Evolutionary conservation across 2,329 filamentous ascomycete genomes (phyloP).

Genomic region (Biscogniauxia sp.): DNA sequence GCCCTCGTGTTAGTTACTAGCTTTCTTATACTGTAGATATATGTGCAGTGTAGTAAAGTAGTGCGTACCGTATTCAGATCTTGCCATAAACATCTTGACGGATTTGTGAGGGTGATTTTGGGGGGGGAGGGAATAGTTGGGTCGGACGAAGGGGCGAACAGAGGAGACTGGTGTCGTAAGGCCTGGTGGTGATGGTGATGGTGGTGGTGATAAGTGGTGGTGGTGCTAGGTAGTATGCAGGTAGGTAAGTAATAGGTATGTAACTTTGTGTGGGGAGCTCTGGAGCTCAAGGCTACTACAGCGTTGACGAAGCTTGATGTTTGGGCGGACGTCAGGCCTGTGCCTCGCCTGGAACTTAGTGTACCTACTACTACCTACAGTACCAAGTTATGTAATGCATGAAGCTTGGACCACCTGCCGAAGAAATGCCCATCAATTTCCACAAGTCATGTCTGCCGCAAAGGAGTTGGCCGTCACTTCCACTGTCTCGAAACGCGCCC

Average conservation of each 20-base stretch:
- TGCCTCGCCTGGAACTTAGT: background rate
- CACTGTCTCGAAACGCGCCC: background rate
- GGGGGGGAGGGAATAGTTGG: background rate
- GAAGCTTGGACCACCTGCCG: conserved; percentile 1
- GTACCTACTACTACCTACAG: background rate
- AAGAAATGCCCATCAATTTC: background rate
- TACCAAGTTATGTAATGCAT: conserved; percentile 2
- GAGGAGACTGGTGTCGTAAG: conserved; percentile 3
- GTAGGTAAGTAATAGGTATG: background rate
- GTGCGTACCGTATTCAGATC: conserved; percentile 95
- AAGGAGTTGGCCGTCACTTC: too few species aligned
- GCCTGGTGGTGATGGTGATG: conserved; percentile 8
- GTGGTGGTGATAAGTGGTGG: conserved; percentile 6
- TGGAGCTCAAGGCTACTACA: conserved; percentile 35
- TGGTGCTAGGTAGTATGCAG: conserved; percentile 4
- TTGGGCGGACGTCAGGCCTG: conserved; percentile 1
- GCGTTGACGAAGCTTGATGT: conserved; percentile 33
- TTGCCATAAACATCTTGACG: conserved; percentile 96
- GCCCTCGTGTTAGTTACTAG: conserved; percentile 28
- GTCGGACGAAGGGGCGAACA: background rate
- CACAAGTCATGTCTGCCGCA: background rate
- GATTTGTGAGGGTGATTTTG: conserved; percentile 32
- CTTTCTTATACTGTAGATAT: background rate
- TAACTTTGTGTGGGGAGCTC: conserved; percentile 12
- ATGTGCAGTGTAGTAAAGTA: conserved; percentile 22